Conservation (phyloP, 495 filamentous ascomycete species). For the Xylaria curta region DNA sequence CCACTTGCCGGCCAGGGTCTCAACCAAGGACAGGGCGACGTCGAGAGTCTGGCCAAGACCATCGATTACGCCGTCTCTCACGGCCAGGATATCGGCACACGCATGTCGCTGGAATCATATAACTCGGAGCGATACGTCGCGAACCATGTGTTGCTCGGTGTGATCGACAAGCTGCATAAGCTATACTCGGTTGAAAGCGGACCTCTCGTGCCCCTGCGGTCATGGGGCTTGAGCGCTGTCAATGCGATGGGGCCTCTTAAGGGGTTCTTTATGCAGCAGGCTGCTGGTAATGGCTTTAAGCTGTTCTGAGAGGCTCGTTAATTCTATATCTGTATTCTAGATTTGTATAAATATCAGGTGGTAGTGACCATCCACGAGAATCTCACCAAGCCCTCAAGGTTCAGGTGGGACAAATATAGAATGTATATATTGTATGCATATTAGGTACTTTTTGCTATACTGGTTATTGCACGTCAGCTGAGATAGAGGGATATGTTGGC, state of each 20-base stretch:
- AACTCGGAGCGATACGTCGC: conserved; percentile 75
- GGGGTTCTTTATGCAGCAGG: conserved; percentile 85
- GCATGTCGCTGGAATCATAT: conserved; percentile 79
- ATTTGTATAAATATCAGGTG: neutral
- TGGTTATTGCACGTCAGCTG: neutral
- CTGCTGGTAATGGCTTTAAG: conserved; percentile 67
- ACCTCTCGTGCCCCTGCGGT: conserved; percentile 78
- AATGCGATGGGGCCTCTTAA: conserved; percentile 82
- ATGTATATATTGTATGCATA: neutral
- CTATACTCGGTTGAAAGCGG: conserved; percentile 78
- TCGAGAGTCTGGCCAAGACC: conserved; percentile 72
- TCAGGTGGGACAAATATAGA: neutral
- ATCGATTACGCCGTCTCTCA: conserved; percentile 79
- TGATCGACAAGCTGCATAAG: conserved; percentile 93
- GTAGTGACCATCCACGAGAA: neutral
- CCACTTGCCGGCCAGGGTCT: conserved; percentile 94
- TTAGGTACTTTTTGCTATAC: no score
- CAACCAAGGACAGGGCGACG: conserved; percentile 90
- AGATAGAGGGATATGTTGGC: neutral
- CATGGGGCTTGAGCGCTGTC: conserved; percentile 76
- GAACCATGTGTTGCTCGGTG: conserved; percentile 86
- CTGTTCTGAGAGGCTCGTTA: conserved; percentile 41
- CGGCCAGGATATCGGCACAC: conserved; percentile 81
- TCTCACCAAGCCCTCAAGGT: no score
- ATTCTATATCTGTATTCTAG: neutral